Evolutionary conservation across 2,329 filamentous ascomycete genomes (phyloP).

Genomic region (Talaromyces sp.): DNA sequence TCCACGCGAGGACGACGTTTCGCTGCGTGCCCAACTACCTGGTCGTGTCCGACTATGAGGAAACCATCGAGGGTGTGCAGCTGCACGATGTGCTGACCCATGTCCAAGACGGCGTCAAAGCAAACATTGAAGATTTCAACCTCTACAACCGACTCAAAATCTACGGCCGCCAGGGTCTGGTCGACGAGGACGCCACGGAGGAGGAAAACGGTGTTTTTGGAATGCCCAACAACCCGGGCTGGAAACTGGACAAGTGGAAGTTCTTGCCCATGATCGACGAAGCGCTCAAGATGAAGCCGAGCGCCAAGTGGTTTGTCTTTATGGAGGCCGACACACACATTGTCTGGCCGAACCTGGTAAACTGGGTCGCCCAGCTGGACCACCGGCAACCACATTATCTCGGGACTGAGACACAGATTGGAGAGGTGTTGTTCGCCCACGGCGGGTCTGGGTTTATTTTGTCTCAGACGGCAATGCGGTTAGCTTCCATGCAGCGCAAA

Average conservation of each 20-base stretch:
- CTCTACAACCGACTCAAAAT: conserved; percentile 46
- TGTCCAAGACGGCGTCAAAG: conserved; percentile 34
- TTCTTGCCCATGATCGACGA: conserved; percentile 51
- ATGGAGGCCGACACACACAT: conserved; percentile 56
- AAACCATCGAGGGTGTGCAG: conserved; percentile 45
- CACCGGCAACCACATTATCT: conserved; percentile 45
- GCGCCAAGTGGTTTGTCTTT: conserved; percentile 55
- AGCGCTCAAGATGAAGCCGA: conserved; percentile 37
- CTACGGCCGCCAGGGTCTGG: conserved; percentile 39
- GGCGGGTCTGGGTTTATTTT: conserved; percentile 50
- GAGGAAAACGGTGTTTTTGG: conserved; percentile 33
- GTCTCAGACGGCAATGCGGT: conserved; percentile 45
- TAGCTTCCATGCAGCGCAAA: conserved; percentile 38
- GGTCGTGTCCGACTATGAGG: conserved; percentile 55
- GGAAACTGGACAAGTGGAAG: conserved; percentile 55
- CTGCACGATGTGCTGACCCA: conserved; percentile 46
- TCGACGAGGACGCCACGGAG: conserved; percentile 29
- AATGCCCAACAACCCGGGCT: conserved; percentile 43
- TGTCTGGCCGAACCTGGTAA: conserved; percentile 47
- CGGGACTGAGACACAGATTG: conserved; percentile 49
- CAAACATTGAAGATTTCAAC: conserved; percentile 43
- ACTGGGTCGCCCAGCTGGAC: conserved; percentile 49
- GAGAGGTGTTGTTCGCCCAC: conserved; percentile 46
- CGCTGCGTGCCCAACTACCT: conserved; percentile 51
- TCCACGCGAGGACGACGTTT: conserved; percentile 50